phyloP scores from a whole-genome alignment of 2,329 filamentous ascomycete genomes.

The Leptoxyphium fumago region DNA sequence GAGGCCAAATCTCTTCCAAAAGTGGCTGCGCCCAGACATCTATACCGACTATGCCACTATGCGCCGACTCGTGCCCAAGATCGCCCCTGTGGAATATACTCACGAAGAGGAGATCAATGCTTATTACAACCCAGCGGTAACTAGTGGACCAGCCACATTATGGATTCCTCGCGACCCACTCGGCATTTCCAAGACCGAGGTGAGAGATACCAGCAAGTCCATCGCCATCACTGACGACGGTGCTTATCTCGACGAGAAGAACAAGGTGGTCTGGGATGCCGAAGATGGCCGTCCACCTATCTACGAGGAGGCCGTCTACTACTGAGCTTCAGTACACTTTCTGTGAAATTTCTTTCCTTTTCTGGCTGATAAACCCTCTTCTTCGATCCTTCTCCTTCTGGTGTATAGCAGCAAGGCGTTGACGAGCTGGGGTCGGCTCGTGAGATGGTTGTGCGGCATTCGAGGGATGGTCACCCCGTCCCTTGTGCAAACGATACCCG shows the following conservation, averaged over 20 bases:
- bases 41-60: constrained; percentile 60
- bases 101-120: constrained; percentile 49
- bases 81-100: constrained; percentile 44
- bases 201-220: constrained; percentile 53
- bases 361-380: no score
- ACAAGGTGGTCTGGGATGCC: constrained; percentile 45
- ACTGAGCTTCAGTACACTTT: constrained; percentile 19
- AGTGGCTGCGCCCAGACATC: constrained; percentile 65
- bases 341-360: no score
- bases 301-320: constrained; percentile 41
- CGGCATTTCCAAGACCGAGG: constrained; percentile 64
- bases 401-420: no score
- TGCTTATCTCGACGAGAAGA: constrained; percentile 55
- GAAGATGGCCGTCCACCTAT: constrained; percentile 44
- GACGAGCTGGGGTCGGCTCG: no score
- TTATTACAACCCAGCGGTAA: constrained; percentile 60
- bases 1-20: constrained; percentile 44
- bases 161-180: constrained; percentile 71
- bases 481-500: no score
- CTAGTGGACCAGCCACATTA: constrained; percentile 48
- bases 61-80: constrained; percentile 51
- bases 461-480: no score
- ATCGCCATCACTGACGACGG: constrained; percentile 72
- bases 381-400: no score
- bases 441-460: no score